phyloP scores from a whole-genome alignment of 345 rosid species.

The Aethionema arabicum region DNA sequence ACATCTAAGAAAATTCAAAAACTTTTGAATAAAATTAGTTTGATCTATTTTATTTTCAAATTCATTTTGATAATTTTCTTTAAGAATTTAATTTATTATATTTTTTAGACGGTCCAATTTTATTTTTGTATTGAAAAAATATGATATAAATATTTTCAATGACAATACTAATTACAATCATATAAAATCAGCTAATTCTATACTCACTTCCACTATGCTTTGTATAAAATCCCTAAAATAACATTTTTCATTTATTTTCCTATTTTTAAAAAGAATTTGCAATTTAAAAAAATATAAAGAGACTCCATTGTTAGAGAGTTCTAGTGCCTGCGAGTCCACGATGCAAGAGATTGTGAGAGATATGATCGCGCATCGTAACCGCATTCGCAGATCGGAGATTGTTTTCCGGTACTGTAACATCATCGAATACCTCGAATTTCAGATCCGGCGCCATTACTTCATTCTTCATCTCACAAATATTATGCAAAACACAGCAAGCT shows the following conservation, averaged over 20 bases:
- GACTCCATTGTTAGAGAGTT: conserved; percentile 24
- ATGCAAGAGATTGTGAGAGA: conserved; percentile 75
- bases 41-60: too few species aligned
- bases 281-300: conserved; percentile 10
- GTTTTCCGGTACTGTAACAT: conserved; percentile 62
- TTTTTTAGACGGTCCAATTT: conserved; percentile 4
- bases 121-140: conserved; percentile 15
- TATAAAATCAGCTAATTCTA: conserved; percentile 22
- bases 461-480: conserved; percentile 72
- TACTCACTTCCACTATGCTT: conserved; percentile 8
- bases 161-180: conserved; percentile 14
- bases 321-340: conserved; percentile 59
- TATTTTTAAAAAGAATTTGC: conserved; percentile 34
- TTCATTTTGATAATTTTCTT: too few species aligned
- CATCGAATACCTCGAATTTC: conserved; percentile 56
- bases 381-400: conserved; percentile 49
- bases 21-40: too few species aligned
- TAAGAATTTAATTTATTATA: too few species aligned
- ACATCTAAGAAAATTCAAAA: too few species aligned
- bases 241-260: conserved; percentile 14
- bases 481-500: conserved; percentile 82
- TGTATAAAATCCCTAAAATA: conserved; percentile 21
- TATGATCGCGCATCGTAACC: conserved; percentile 56
- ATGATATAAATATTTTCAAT: conserved; percentile 20
- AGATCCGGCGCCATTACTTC: conserved; percentile 52